phyloP scores from a whole-genome alignment of 345 rosid genomes.

The Litchi chinensis region DNA sequence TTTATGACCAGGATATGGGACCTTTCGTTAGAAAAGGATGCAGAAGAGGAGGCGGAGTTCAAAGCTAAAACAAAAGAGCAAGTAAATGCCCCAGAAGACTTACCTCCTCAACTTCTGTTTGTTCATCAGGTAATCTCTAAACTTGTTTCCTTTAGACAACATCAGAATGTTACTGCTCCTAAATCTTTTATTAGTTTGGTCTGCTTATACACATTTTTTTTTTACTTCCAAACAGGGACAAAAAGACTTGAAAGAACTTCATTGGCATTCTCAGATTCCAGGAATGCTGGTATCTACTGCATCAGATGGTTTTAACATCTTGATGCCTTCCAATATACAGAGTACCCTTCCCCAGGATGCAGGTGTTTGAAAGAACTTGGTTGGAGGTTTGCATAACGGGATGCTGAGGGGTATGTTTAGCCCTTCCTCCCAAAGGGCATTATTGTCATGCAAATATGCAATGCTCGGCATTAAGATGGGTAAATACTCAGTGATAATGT shows the following conservation, averaged over 20 bases:
- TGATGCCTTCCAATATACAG: slow-evolving; percentile 95
- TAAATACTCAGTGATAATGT: background rate
- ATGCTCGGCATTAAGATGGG: background rate
- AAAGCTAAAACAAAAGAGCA: slow-evolving; percentile 76
- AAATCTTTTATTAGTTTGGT: background rate
- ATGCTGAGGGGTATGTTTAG: slow-evolving; percentile 3
- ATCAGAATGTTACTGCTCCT: background rate
- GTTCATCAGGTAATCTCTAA: slow-evolving; percentile 75
- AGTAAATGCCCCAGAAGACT: slow-evolving; percentile 79
- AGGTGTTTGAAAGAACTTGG: slow-evolving; percentile 23
- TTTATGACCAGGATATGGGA: slow-evolving; percentile 79
- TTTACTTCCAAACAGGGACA: slow-evolving; percentile 67
- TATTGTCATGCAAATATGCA: background rate
- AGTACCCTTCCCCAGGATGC: slow-evolving; percentile 66
- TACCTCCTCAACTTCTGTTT: slow-evolving; percentile 96
- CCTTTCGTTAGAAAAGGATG: slow-evolving; percentile 90
- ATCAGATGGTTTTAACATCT: slow-evolving; percentile 79
- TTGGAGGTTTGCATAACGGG: background rate
- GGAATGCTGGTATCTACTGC: slow-evolving; percentile 93
- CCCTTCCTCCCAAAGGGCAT: background rate
- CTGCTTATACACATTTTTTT: background rate
- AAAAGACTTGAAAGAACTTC: slow-evolving; percentile 91
- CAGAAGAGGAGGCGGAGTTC: slow-evolving; percentile 96
- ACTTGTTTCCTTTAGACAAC: background rate
- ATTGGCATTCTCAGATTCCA: slow-evolving; percentile 90